Evolutionary conservation across 345 rosid species (phyloP), one percentile per base, ranked within the genome.

Genomic region (Trapa bicornis): DNA sequence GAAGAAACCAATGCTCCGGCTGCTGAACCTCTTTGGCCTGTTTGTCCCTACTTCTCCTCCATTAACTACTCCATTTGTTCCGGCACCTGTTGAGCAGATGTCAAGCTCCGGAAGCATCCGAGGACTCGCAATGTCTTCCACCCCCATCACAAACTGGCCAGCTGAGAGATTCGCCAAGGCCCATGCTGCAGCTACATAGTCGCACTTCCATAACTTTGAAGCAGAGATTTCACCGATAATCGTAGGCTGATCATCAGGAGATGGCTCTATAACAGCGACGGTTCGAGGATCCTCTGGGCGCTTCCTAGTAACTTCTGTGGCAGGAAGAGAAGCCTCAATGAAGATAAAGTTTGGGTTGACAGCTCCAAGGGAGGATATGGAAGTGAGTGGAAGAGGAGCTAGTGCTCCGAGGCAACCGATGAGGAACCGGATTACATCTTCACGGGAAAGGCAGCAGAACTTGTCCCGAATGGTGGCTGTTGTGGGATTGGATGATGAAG

Each of bases 101-200:
- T 80, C 70, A 68, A 82, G 77, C 64, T 87, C 91, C 1, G 76
- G 83, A 42, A 82, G 75, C 61, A 90, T 82, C 77, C 89, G 83
- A 33, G 86, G 74, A 29, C 83, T 74, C 71, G 76, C 65, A 71
- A 84, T 84, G 74, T 94, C 99, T 72, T 94, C 99, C 11, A 86
- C 89, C 53, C 99, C 96, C 96, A 89, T 89, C 39, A 94, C 99
- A 76, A 91, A 94, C 74, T 94, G 97, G 61, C 96, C 96, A 2
- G 96, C 88, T 0, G 88, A 91, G 41, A 94, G 86, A 72, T 94
- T 94, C 39, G 93, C 96, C 71, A 94, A 68, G 71, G 93, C 91
- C 99, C 99, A 94, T 16, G 99, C 96, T 47, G 96, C 93, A 65
- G 92, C 89, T 1, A 84, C 75, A 71, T 91, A 87, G 75, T 94